phyloP scores from a whole-genome alignment of 768 basidiomycete genomes.

The Termitomyces titanicus region DNA sequence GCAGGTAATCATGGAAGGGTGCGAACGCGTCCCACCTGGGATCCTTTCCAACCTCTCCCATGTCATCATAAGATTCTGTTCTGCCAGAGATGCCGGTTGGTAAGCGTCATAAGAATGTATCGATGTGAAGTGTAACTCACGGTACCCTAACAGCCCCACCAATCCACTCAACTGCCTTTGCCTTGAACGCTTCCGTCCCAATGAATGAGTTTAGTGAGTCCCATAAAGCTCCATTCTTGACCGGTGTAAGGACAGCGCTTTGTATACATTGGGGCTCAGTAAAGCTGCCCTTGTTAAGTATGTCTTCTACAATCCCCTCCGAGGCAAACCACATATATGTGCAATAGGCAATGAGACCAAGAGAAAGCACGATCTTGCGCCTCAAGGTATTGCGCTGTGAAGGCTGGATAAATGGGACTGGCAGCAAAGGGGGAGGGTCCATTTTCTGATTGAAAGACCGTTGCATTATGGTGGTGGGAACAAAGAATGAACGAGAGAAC shows the following conservation, averaged over 20 bases:
- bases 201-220: constrained; percentile 26
- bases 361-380: background rate
- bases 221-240: constrained; percentile 37
- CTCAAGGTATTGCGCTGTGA: background rate
- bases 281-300: background rate
- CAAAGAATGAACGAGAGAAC: background rate
- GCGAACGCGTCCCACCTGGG: constrained; percentile 53
- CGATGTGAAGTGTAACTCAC: constrained; percentile 22
- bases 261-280: constrained; percentile 28
- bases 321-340: constrained; percentile 5
- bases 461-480: constrained; percentile 8
- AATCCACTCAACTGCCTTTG: constrained; percentile 41
- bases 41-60: constrained; percentile 45
- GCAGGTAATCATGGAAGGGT: constrained; percentile 54
- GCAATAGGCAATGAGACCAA: constrained; percentile 3
- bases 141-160: constrained; percentile 44
- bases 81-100: constrained; percentile 22
- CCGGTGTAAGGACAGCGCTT: constrained; percentile 34
- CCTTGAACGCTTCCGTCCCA: constrained; percentile 33
- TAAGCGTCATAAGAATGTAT: background rate
- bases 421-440: background rate
- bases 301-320: background rate
- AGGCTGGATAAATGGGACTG: background rate
- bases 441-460: constrained; percentile 1
- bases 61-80: constrained; percentile 50